A percentile compares a stretch with the other conserved stretches of the same genome.
Conservation (phyloP, 2,329 filamentous ascomycete species). For the Fusarium austroafricanum region DNA sequence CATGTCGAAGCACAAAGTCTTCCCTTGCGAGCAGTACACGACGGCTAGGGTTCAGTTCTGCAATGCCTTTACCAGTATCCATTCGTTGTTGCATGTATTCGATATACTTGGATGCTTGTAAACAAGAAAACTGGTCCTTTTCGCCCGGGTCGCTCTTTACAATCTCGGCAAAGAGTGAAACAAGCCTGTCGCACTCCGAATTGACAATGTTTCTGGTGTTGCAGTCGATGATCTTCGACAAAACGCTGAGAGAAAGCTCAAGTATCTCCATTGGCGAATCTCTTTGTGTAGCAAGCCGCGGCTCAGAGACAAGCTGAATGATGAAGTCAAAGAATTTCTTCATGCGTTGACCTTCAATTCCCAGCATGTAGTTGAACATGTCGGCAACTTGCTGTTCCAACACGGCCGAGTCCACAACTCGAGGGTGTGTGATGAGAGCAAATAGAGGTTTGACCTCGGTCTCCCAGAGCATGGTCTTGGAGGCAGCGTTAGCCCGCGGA, state of each 20-base stretch:
- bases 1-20: not conserved
- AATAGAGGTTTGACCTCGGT: not conserved
- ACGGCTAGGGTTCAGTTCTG: not conserved
- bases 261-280: not conserved
- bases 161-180: not conserved
- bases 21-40: not conserved
- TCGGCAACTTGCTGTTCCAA: constrained; percentile 1
- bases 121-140: not conserved
- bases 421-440: not conserved
- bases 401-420: constrained; percentile 1
- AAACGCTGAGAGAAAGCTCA: not conserved
- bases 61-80: not conserved
- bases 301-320: not conserved
- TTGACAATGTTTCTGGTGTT: constrained; percentile 4
- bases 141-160: not conserved
- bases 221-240: not conserved
- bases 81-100: constrained; percentile 6
- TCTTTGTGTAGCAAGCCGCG: fast-evolving
- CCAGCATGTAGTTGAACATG: constrained; percentile 4
- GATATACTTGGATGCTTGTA: not conserved
- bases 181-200: not conserved
- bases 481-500: fast-evolving
- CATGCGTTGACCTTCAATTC: not conserved
- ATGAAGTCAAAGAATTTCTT: not conserved
- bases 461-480: not conserved